Evolutionary conservation across 208 protist genomes (phyloP), one percentile per base, ranked within the genome.

Genomic region (Trypanosoma cruzi): DNA sequence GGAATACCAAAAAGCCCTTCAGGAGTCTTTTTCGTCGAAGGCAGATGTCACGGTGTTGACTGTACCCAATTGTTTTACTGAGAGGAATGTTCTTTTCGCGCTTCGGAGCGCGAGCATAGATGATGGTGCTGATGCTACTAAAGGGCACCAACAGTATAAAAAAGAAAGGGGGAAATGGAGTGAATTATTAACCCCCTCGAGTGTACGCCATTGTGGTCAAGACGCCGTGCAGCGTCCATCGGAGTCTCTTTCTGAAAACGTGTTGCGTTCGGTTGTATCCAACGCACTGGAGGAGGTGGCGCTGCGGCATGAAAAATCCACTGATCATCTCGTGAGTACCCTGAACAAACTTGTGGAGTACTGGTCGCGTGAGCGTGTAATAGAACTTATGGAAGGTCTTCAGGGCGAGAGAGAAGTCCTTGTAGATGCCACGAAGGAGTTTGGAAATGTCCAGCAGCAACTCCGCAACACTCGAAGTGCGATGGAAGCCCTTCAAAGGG

Each of bases 221-320:
- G 29, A 37, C 11, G 26, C 28, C 14, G 26, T 24, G 2, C 37
- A 57, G n/a, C 10, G 1, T 32, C 1, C 61, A 8, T 32, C 16
- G 20, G 24, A 49, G 26, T 32, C 63, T 36, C 32, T 75, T 28
- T 59, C 56, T 13, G 71, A 68, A 42, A 55, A 64, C 20, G 48
- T 56, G 6, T 68, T 91, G 18, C 85, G 83, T 24, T 72, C 77
- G 8, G 70, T 88, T 76, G 75, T 91, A 44, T 73, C 74, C 31
- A 80, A 80, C 50, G 80, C 83, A 22, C 54, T 92, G 22, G 81
- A 89, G 50, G 83, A 92, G 68, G 81, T 92, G 29, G 77, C 77
- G 31, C 71, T 75, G 26, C 83, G 78, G 13, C 86, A 89, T 64
- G 83, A 92, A 64, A 82, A 89, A 50, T 85, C 83, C 37, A 89